Conservation (phyloP, 163 green algal genomes). For the Scenedesmus sp. region DNA sequence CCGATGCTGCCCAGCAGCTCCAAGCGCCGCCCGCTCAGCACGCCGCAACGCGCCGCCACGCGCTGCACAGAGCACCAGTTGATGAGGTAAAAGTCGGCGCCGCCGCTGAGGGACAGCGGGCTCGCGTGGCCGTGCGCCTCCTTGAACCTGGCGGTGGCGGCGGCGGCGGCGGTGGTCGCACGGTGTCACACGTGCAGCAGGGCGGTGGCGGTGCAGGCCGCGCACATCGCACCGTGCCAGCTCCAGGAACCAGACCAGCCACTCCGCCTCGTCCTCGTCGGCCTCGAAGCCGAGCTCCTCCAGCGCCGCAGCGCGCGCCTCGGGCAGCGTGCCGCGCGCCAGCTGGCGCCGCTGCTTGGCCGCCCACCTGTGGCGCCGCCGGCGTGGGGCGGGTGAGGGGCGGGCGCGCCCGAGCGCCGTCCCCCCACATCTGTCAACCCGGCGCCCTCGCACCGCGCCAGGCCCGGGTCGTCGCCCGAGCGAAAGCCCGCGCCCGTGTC, state of each 20-base stretch:
- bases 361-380: conserved; percentile 51
- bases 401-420: not conserved
- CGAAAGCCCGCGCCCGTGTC: conserved; percentile 56
- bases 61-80: conserved; percentile 82
- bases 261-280: conserved; percentile 70
- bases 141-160: conserved; percentile 27
- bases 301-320: conserved; percentile 47
- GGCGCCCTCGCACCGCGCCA: conserved; percentile 45
- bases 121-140: conserved; percentile 39
- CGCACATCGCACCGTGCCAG: conserved; percentile 40
- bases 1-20: conserved; percentile 61
- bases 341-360: conserved; percentile 57
- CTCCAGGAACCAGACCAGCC: conserved; percentile 69
- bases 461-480: conserved; percentile 55
- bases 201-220: not conserved
- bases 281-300: conserved; percentile 70
- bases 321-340: conserved; percentile 33
- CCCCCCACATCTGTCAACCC: no score
- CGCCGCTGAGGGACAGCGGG: conserved; percentile 28
- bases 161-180: conserved; percentile 12
- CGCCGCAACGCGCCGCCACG: conserved; percentile 63
- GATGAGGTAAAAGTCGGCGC: conserved; percentile 65
- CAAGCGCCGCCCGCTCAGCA: conserved; percentile 53
- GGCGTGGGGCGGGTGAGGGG: no score
- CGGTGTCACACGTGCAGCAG: conserved; percentile 19